Percentiles rank a stretch among this genome's conserved stretches.
Conservation (phyloP, 179 eudicot species). For the Dionaea muscipula region DNA sequence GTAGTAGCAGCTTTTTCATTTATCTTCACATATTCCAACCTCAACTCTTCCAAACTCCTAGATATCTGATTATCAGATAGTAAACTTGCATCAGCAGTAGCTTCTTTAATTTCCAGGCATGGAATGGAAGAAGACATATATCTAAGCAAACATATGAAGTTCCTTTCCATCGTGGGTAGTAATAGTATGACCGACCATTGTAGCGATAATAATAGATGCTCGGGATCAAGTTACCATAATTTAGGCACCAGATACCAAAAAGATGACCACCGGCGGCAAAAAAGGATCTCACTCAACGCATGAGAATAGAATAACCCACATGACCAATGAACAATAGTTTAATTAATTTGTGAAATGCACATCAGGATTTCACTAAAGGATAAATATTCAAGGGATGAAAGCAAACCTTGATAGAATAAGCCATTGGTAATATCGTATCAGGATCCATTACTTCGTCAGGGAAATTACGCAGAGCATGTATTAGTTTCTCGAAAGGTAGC, state of each 20-base stretch:
- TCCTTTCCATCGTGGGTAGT: too few relatives aligned
- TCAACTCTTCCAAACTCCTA: constrained; percentile 54
- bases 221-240: too few relatives aligned
- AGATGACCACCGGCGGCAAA: too few relatives aligned
- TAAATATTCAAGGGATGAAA: constrained; percentile 6
- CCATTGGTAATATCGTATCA: constrained; percentile 71
- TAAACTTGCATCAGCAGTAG: neutral
- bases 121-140: neutral
- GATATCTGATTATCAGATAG: constrained; percentile 41
- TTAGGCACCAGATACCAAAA: too few relatives aligned
- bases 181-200: too few relatives aligned
- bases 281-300: too few relatives aligned
- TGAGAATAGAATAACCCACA: too few relatives aligned
- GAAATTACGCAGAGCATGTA: constrained; percentile 76
- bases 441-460: constrained; percentile 90
- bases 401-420: constrained; percentile 73
- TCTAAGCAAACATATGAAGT: neutral
- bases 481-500: constrained; percentile 81
- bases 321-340: too few relatives aligned
- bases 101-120: neutral
- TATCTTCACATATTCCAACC: constrained; percentile 52
- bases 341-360: too few relatives aligned
- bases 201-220: too few relatives aligned
- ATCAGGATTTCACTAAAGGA: neutral
- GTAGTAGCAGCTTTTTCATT: constrained; percentile 29